These are phyloP conservation scores for Neurospora cerealis DNA, from an alignment of 495 filamentous ascomycete genomes.

Conservation along the genomic window DNA sequence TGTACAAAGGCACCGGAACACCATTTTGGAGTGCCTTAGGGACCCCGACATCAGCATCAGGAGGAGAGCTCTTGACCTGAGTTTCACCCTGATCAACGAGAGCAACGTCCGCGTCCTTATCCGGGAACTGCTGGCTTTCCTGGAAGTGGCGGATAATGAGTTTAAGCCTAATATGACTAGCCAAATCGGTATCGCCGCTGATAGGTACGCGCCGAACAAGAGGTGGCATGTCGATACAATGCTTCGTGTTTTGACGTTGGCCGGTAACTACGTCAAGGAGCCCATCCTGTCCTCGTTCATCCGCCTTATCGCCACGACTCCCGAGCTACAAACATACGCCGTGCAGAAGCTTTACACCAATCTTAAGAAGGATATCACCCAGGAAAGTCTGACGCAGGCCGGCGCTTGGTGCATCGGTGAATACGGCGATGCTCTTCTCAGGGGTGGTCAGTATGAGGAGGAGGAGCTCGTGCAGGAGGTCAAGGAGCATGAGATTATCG, in stretches of 20 bases:
- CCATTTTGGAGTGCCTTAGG: constrained; percentile 88
- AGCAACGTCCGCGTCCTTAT: constrained; percentile 89
- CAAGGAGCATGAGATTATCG: constrained; percentile 80
- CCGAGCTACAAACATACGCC: constrained; percentile 91
- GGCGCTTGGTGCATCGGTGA: constrained; percentile 98
- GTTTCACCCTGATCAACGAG: constrained; percentile 97
- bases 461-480: constrained; percentile 87
- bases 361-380: constrained; percentile 91
- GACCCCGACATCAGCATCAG: constrained; percentile 99
- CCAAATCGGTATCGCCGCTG: constrained; percentile 94
- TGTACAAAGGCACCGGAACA: constrained; percentile 93
- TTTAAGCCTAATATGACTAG: constrained; percentile 97
- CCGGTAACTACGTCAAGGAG: constrained; percentile 94
- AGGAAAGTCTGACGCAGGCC: constrained; percentile 86
- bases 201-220: constrained; percentile 91
- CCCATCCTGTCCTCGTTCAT: constrained; percentile 96
- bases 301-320: constrained; percentile 85
- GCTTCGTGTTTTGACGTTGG: constrained; percentile 85
- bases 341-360: constrained; percentile 87
- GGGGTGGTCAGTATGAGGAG: constrained; percentile 88
- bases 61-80: constrained; percentile 85
- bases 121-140: constrained; percentile 82
- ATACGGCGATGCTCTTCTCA: constrained; percentile 81
- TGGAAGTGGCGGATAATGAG: constrained; percentile 94
- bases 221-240: constrained; percentile 98